A percentile compares a stretch with the other conserved stretches of the same genome.
phyloP scores from a whole-genome alignment of 2,329 filamentous ascomycete genomes.

The Tolypocladium album region DNA sequence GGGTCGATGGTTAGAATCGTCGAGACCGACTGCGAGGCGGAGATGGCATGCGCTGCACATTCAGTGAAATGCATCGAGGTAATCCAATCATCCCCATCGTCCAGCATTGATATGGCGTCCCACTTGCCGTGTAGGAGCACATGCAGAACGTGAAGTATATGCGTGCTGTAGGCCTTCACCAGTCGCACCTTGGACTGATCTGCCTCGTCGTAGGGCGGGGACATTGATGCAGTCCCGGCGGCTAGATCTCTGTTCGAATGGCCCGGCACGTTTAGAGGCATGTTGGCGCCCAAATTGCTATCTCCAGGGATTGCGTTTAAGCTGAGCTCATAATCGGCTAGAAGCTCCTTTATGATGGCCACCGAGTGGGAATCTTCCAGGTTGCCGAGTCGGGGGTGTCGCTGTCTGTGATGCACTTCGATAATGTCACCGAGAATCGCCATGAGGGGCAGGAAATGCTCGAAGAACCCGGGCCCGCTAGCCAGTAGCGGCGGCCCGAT shows the following conservation, averaged over 20 bases:
- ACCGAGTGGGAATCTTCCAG: constrained; percentile 23
- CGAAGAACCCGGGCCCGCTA: constrained; percentile 33
- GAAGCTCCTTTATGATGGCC: constrained; percentile 21
- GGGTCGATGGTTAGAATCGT: constrained; percentile 35
- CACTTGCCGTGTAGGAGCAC: constrained; percentile 37
- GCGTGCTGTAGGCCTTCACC: constrained; percentile 34
- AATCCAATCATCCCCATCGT: constrained; percentile 37
- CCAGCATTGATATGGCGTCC: constrained; percentile 37
- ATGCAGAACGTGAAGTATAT: constrained; percentile 35
- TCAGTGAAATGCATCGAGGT: constrained; percentile 31
- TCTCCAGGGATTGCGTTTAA: constrained; percentile 19
- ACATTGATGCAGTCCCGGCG: constrained; percentile 2
- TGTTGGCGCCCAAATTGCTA: constrained; percentile 3
- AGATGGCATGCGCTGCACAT: constrained; percentile 35
- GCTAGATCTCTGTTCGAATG: constrained; percentile 1
- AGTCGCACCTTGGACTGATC: constrained; percentile 23
- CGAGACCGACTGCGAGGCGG: constrained; percentile 32
- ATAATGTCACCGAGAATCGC: constrained; percentile 37
- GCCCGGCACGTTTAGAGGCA: constrained; percentile 1
- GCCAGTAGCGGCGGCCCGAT: constrained; percentile 27
- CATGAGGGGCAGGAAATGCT: constrained; percentile 39
- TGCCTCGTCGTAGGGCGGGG: constrained; percentile 6
- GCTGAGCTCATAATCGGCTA: constrained; percentile 27
- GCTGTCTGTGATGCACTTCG: constrained; percentile 30
- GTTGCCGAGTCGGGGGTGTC: constrained; percentile 29